phyloP scores from a whole-genome alignment of 192 early-diverging fungal genomes.

The Rhizophagus sp. region DNA sequence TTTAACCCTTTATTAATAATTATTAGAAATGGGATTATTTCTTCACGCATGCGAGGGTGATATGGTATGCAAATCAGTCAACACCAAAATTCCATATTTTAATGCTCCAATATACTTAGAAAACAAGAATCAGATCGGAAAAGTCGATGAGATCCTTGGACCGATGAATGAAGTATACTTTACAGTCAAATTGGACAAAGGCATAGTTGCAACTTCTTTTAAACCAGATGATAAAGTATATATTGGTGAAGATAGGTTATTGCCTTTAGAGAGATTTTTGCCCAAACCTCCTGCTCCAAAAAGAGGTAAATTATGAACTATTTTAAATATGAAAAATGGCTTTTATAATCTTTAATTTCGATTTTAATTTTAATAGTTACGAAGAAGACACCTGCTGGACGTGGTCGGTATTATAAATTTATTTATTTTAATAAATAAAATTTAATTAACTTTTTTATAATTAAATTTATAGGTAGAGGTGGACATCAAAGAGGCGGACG shows the following conservation, averaged over 20 bases:
- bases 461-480: neutral
- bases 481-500: neutral
- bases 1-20: neutral
- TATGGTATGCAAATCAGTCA: constrained; percentile 92
- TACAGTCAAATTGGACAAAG: constrained; percentile 94
- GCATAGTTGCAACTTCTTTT: constrained; percentile 90
- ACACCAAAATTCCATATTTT: constrained; percentile 95
- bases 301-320: constrained; percentile 48
- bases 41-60: constrained; percentile 97
- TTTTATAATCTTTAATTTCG: neutral
- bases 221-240: constrained; percentile 89
- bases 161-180: constrained; percentile 98
- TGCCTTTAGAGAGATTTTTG: constrained; percentile 95
- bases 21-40: constrained; percentile 82
- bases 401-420: neutral
- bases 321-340: neutral
- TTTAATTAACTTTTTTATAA: neutral
- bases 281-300: constrained; percentile 83
- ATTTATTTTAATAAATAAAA: neutral
- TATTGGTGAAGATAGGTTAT: constrained; percentile 90
- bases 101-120: constrained; percentile 98
- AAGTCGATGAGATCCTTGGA: constrained; percentile 98
- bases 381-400: neutral
- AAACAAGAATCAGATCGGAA: constrained; percentile 98
- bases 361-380: neutral